These are phyloP conservation scores for Rhodotorula sp. DNA, from an alignment of 1,284 basidiomycete genomes.

Conservation along the genomic window DNA sequence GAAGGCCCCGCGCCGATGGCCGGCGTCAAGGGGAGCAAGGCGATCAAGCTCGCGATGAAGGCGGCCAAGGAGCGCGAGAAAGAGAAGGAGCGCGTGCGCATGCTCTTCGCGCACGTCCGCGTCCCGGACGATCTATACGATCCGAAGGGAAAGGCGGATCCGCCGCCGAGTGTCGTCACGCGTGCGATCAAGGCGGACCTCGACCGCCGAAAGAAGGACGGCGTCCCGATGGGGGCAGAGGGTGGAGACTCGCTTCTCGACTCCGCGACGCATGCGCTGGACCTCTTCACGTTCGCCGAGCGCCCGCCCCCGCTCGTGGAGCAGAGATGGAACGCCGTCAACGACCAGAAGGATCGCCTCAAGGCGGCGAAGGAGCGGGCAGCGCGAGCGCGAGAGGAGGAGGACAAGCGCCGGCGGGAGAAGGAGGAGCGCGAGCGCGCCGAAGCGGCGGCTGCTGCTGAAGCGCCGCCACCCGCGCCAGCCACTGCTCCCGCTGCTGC, in stretches of 20 bases:
- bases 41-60: constrained; percentile 42
- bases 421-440: constrained; percentile 26
- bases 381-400: constrained; percentile 30
- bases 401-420: constrained; percentile 31
- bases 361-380: constrained; percentile 34
- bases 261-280: constrained; percentile 10
- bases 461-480: neutral
- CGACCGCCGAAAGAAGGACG: constrained; percentile 3
- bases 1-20: constrained; percentile 35
- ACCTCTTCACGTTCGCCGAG: constrained; percentile 21
- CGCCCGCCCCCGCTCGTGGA: constrained; percentile 11
- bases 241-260: constrained; percentile 1
- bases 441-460: constrained; percentile 13
- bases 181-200: constrained; percentile 20
- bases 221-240: neutral
- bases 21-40: constrained; percentile 39
- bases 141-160: constrained; percentile 21
- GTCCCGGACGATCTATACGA: constrained; percentile 29
- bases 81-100: constrained; percentile 37
- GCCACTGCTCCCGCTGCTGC: neutral
- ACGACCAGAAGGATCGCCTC: constrained; percentile 35
- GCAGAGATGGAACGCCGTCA: constrained; percentile 27
- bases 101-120: constrained; percentile 19
- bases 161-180: constrained; percentile 10
- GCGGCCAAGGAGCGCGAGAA: constrained; percentile 37